Evolutionary conservation across 2,329 filamentous ascomycete species (phyloP), one percentile per base, ranked within the genome.

Genomic region (Exophiala alcalophila): DNA sequence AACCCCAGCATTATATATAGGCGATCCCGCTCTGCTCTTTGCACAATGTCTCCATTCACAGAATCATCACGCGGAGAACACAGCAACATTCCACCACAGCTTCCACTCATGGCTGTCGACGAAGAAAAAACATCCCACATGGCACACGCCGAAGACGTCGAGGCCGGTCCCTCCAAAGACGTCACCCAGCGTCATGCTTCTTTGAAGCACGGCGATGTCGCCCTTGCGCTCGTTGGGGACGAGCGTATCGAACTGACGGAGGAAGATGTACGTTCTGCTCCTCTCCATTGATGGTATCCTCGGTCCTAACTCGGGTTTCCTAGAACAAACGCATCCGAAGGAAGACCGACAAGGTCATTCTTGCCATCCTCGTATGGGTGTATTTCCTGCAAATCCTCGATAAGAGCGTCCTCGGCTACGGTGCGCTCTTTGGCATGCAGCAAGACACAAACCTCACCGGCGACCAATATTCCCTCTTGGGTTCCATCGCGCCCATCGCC

Each of bases 261-360:
- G 30, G 64, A 66, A 47, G 64, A 67, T 47, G 58, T 62, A 40
- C 9, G 52, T 42, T 28, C 18, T n/a, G n/a, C n/a, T 18, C 19
- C 20, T 28, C 16, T 11, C 28, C 14, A 15, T 20, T 15, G 5
- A 21, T 12, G 7, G 8, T 15, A 5, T 10, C 4, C 19, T 27
- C 2, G 18, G 10, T 34, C 11, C 35, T 45, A 23, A 47, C 21
- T 6, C 7, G 16, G 12, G 18, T 19, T 21, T 35, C 26, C 11
- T 32, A 72, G 70, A 76, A 73, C 60, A 72, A 68, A 50, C 71
- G 73, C 7, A 81, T 83, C 48, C 69, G 74, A 18, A 70, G 69
- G 28, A 81, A 82, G 61, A 83, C 78, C 1, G 81, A 84, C 56
- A 70, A 67, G 34, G 68, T 70, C 19, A 78, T 84, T 40, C 67